Base-by-base conservation (phyloP, 164 flowering plant genomes). In the Kingdonia uniflora region DNA sequence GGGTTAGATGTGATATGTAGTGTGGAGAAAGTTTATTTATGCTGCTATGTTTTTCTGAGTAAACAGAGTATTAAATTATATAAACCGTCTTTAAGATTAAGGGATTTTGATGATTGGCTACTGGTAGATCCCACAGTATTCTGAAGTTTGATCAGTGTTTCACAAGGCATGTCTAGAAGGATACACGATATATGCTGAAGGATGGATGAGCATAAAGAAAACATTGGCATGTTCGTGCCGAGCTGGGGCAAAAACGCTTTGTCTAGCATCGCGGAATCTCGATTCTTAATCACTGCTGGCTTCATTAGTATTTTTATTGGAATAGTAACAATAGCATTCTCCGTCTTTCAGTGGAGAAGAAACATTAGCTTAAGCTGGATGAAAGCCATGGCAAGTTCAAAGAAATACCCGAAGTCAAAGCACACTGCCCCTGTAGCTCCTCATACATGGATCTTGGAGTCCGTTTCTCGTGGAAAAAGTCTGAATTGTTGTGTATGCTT, bases 311-410 rank as follows among this genome's bases (percentile, higher is more conserved):
- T 75, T 26, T 35, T 88, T 16, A 73, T 86, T 62, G 97, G 99
- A 29, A 69, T 84, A 52, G 42, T 80, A 44, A 88, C 97, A 37
- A 76, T 94, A 54, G 74, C 73, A 23, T 94, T 77, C 65, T 84
- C 92, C 2, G 84, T 95, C 56, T 86, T 80, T 59, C 99, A 86
- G 47, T 94, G 97, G 99, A 82, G 89, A 73, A 75, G 85, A 68
- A 86, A 80, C 61, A 81, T 79, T 41, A 94, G 79, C 63, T 55
- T 89, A 39, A 86, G 80, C 69, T 86, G 87, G 97, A 86, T 79
- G 89, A 84, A 73, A 74, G 92, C 95, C 52, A 73, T 88, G 54
- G 87, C 95, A 2, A 77, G 92, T 69, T 80, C 95, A 20, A 94
- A 94, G 77, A 92, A 77, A 65, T 77, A 80, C 52, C 84, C 86